A percentile compares a stretch with the other conserved stretches of the same genome.
These are phyloP conservation scores for Curvularia hawaiiensis DNA, from an alignment of 2,329 filamentous ascomycete genomes.

Conservation along the genomic window DNA sequence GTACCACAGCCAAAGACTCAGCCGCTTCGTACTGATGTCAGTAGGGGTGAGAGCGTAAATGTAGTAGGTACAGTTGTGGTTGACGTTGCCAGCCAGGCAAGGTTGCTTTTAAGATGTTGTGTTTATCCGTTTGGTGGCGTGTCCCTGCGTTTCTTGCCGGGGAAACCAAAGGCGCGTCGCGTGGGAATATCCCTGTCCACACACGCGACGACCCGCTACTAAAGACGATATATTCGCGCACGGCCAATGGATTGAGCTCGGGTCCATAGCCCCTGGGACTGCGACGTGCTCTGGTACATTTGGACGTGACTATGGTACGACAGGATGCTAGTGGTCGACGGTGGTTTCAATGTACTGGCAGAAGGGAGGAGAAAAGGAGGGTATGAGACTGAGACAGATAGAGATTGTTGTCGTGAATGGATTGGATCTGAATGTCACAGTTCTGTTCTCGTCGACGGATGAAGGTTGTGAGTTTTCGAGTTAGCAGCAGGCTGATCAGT, in stretches of 20 bases:
- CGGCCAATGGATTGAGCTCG: conserved; percentile 24
- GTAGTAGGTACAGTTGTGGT: background rate
- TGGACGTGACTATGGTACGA: background rate
- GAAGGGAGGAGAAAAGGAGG: background rate
- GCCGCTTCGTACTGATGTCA: background rate
- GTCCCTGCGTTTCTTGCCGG: conserved; percentile 26
- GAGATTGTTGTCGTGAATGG: background rate
- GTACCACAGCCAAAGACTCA: background rate
- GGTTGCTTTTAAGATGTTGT: conserved; percentile 20
- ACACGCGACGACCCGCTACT: conserved; percentile 8
- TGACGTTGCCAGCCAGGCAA: conserved; percentile 1
- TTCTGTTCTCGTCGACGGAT: background rate
- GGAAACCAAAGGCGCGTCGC: conserved; percentile 17
- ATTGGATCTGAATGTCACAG: background rate
- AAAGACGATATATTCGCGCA: conserved; percentile 3
- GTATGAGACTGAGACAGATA: background rate
- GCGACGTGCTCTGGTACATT: background rate
- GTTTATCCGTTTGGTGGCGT: conserved; percentile 3
- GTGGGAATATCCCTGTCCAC: conserved; percentile 18
- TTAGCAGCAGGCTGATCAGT: background rate
- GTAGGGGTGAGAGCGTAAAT: background rate
- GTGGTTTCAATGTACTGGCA: background rate
- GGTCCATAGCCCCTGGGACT: conserved; percentile 14
- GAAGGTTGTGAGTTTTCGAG: background rate
- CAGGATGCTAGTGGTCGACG: background rate